Base-by-base conservation (phyloP, 768 basidiomycete genomes). In the Multifurca ochricompacta region DNA sequence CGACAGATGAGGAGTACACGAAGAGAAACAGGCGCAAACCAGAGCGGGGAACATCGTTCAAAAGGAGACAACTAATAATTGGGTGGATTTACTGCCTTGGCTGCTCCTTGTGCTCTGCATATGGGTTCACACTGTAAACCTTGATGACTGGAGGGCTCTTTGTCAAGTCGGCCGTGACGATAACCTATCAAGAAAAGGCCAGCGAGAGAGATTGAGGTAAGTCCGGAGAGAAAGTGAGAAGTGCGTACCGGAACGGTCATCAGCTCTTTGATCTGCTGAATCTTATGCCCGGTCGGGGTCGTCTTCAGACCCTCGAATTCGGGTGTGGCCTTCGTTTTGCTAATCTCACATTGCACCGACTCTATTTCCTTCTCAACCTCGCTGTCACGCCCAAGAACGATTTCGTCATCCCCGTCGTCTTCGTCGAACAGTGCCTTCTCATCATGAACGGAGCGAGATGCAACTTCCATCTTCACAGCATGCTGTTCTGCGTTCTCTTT, bases 61-160 rank as follows among this genome's bases (percentile, higher is more conserved):
- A 52, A 42, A 47, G 49, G 11, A n/a, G 44, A 42, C 13, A 30
- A 39, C 16, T 16, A 18, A 19, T 27, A 39, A 36, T 31, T 7
- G 13, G 14, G 27, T 34, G 14, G n/a, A 43, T 44, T 25, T 39
- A 36, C 16, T 30, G 23, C 45, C 23, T 53, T 16, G 32, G 25
- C 56, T 63, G 53, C 55, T 74, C 74, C 69, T 78, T 79, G 59
- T 73, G 70, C 57, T 78, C 77, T 37, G 89, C 84, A 68, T 89
- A 94, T 7, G 92, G 92, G 66, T 93, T 93, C 65, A 92, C 88
- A 64, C 91, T 92, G 76, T 93, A 93, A 53, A 98, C 92, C 70
- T 96, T 94, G 77, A 98, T 87, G 64, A 97, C 90, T 4, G 93
- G 93, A 36, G 93, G 93, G 62, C 88, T 91, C 80, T 95, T 96